Percentiles rank a stretch among this genome's conserved stretches.
phyloP scores from a whole-genome alignment of 208 protist species.

The Acanthamoeba castellanii region DNA sequence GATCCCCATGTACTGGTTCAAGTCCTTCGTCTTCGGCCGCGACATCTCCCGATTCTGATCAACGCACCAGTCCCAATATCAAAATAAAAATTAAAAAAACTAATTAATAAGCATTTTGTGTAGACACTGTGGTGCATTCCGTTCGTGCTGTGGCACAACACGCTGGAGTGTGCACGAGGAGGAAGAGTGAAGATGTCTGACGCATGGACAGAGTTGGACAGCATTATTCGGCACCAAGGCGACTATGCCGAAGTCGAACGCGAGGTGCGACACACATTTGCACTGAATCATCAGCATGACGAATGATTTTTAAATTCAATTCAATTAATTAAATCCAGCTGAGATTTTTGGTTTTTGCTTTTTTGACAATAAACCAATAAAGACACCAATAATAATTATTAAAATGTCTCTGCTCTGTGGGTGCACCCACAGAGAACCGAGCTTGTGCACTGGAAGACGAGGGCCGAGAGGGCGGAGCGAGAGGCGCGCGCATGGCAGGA shows the following conservation, averaged over 20 bases:
- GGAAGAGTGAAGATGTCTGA: not conserved
- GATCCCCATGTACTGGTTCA: conserved; percentile 73
- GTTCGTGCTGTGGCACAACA: not conserved
- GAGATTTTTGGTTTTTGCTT: not conserved
- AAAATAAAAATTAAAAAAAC: not conserved
- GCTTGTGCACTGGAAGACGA: not conserved
- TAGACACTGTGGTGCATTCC: not conserved
- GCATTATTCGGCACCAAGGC: conserved; percentile 38
- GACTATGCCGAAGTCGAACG: conserved; percentile 21
- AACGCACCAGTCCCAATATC: not conserved
- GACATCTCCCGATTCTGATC: conserved; percentile 65
- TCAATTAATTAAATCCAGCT: no score
- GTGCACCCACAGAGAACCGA: conserved; percentile 46
- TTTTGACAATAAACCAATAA: not conserved
- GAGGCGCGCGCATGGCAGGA: conserved; percentile 26
- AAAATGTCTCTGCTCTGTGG: no score
- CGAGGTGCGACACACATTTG: not conserved
- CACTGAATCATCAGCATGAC: no score
- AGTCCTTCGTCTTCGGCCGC: conserved; percentile 60
- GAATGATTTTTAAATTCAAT: not conserved
- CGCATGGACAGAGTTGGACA: not conserved
- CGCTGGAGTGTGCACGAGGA: not conserved
- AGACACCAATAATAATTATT: no score
- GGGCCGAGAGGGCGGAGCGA: not conserved
- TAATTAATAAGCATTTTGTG: not conserved